phyloP scores from a whole-genome alignment of 805 yeast species.

The Saccharomycopsis olivae region DNA sequence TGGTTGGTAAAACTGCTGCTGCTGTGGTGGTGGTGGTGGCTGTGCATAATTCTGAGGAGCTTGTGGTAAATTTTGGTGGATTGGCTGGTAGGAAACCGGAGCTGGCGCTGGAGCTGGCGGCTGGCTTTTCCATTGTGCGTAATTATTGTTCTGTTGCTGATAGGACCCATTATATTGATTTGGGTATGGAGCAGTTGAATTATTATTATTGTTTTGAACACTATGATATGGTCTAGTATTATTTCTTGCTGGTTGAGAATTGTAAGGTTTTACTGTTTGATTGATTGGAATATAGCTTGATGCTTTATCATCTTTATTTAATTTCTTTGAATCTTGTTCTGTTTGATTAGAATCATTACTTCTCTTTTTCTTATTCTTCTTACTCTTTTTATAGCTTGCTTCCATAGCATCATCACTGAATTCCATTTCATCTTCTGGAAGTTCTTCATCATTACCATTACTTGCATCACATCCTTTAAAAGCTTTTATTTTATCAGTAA shows the following conservation, averaged over 20 bases:
- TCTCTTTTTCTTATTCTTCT: conserved; percentile 48
- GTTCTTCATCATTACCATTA: conserved; percentile 88
- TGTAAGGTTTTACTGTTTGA: neutral
- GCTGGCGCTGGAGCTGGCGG: too few species aligned
- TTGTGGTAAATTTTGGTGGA: too few species aligned
- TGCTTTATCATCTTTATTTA: neutral
- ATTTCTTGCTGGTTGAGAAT: neutral
- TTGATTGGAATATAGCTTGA: neutral
- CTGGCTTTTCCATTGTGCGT: neutral
- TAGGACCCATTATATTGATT: too few species aligned
- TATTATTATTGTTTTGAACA: neutral
- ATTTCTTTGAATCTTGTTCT: neutral
- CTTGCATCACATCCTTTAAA: conserved; percentile 90
- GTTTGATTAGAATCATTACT: conserved; percentile 18
- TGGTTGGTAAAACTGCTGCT: neutral
- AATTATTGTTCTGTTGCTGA: too few species aligned
- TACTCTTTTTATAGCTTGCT: conserved; percentile 51
- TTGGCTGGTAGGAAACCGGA: too few species aligned
- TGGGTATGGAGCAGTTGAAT: neutral
- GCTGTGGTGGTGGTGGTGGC: neutral
- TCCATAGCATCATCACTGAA: conserved; percentile 93
- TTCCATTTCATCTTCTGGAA: conserved; percentile 89
- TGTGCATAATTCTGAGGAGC: neutral
- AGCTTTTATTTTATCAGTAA: conserved; percentile 60
- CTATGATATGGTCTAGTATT: neutral